Evolutionary conservation across 1,284 basidiomycete genomes (phyloP).

Genomic region (Marasmius fiardii): DNA sequence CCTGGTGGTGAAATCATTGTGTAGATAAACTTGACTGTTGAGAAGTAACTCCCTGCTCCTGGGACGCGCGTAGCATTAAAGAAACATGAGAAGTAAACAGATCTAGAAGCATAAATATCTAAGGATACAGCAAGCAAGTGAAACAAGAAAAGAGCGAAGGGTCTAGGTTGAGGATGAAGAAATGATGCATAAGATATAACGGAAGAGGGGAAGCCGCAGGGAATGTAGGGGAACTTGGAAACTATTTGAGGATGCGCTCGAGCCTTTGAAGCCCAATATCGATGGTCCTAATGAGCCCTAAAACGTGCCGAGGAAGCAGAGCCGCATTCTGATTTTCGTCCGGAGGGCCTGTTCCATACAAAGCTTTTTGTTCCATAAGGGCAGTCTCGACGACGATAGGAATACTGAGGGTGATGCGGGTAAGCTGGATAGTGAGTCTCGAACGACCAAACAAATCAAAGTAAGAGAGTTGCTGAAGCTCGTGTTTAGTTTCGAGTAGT

Average conservation of each 20-base stretch:
- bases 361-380: slow-evolving; percentile 35
- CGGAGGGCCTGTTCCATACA: slow-evolving; percentile 13
- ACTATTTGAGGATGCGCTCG: slow-evolving; percentile 50
- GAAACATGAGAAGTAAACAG: background rate
- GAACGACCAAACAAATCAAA: slow-evolving; percentile 78
- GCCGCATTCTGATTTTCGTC: slow-evolving; percentile 18
- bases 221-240: slow-evolving; percentile 1
- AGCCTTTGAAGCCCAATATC: slow-evolving; percentile 61
- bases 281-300: slow-evolving; percentile 54
- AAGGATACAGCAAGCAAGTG: too few species aligned
- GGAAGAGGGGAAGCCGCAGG: background rate
- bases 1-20: slow-evolving; percentile 18
- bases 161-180: background rate
- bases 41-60: background rate
- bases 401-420: slow-evolving; percentile 75
- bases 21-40: background rate
- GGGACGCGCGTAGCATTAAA: background rate
- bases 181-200: background rate
- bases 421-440: slow-evolving; percentile 73
- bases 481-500: slow-evolving; percentile 76
- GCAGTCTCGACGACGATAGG: slow-evolving; percentile 77
- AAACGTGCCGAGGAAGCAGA: slow-evolving; percentile 55
- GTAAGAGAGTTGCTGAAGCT: slow-evolving; percentile 73
- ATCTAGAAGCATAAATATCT: background rate
- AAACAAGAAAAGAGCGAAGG: background rate